These are phyloP conservation scores for Tetracladium marchalianum DNA, from an alignment of 495 filamentous ascomycete species.

Conservation along the genomic window DNA sequence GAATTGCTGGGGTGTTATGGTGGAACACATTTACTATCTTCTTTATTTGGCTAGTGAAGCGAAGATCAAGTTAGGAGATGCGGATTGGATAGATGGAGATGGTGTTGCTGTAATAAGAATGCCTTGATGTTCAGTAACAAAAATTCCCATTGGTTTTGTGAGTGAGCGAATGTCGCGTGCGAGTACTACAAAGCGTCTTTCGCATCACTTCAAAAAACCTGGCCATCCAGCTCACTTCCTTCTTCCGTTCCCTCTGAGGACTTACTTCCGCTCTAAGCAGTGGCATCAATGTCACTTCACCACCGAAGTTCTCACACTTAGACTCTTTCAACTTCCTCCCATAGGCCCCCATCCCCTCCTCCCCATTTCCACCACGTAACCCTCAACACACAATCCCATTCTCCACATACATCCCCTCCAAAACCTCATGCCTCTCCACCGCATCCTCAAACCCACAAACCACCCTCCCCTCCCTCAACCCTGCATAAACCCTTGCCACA, in stretches of 20 bases:
- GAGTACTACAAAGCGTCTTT: too few species aligned
- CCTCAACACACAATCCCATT: constrained; percentile 2
- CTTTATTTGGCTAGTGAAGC: constrained; percentile 54
- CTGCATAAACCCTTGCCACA: constrained; percentile 41
- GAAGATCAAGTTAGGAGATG: constrained; percentile 39
- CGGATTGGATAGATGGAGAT: constrained; percentile 46
- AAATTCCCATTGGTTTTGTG: background rate
- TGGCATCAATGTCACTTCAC: too few species aligned
- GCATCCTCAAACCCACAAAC: constrained; percentile 34
- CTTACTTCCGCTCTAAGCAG: too few species aligned
- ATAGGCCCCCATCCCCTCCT: too few species aligned
- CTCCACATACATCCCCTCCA: constrained; percentile 15
- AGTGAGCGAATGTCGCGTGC: too few species aligned
- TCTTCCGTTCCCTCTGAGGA: too few species aligned
- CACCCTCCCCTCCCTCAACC: constrained; percentile 26
- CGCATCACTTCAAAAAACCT: too few species aligned
- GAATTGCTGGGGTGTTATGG: constrained; percentile 58
- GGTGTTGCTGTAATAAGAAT: constrained; percentile 39
- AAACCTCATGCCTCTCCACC: constrained; percentile 29
- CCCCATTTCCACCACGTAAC: too few species aligned
- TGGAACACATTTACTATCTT: constrained; percentile 52
- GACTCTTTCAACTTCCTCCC: too few species aligned
- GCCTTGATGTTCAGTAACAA: constrained; percentile 1
- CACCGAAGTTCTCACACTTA: too few species aligned
- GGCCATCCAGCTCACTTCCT: too few species aligned